Conservation (phyloP, 371 early-diverging fungal species). For the Mucor racemosus region DNA sequence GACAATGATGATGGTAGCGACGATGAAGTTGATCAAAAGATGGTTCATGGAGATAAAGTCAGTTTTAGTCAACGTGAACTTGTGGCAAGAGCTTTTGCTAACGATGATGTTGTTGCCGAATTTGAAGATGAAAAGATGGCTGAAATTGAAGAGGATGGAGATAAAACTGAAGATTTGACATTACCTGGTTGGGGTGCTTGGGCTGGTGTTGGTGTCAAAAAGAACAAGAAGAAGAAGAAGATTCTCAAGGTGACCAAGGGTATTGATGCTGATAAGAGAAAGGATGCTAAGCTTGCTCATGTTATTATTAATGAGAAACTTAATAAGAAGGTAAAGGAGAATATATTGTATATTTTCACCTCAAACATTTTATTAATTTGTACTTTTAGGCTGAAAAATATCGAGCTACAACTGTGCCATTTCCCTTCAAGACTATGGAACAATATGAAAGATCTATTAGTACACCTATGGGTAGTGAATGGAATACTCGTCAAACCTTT, state of each 20-base stretch:
- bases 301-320: constrained; percentile 93
- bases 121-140: constrained; percentile 87
- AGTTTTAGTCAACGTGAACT: constrained; percentile 84
- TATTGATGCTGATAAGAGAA: constrained; percentile 68
- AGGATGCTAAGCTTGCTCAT: constrained; percentile 80
- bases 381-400: constrained; percentile 70
- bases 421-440: constrained; percentile 82
- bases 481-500: constrained; percentile 85
- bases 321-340: constrained; percentile 70
- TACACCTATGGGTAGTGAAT: constrained; percentile 92
- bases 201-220: constrained; percentile 79
- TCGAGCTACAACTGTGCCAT: constrained; percentile 74
- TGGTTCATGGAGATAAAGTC: constrained; percentile 57
- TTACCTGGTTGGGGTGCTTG: constrained; percentile 97
- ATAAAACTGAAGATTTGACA: constrained; percentile 80
- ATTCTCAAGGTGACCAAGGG: constrained; percentile 70
- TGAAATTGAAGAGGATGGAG: constrained; percentile 70
- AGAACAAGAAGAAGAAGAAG: constrained; percentile 63
- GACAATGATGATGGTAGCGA: constrained; percentile 39
- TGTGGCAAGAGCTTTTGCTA: constrained; percentile 92
- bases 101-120: constrained; percentile 87
- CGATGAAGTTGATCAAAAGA: constrained; percentile 29
- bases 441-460: constrained; percentile 89
- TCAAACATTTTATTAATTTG: not conserved
- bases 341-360: not conserved